Evolutionary conservation across 1,284 basidiomycete species (phyloP), one percentile per base, ranked within the genome.

Genomic region (Butyriboletus appendiculatus): DNA sequence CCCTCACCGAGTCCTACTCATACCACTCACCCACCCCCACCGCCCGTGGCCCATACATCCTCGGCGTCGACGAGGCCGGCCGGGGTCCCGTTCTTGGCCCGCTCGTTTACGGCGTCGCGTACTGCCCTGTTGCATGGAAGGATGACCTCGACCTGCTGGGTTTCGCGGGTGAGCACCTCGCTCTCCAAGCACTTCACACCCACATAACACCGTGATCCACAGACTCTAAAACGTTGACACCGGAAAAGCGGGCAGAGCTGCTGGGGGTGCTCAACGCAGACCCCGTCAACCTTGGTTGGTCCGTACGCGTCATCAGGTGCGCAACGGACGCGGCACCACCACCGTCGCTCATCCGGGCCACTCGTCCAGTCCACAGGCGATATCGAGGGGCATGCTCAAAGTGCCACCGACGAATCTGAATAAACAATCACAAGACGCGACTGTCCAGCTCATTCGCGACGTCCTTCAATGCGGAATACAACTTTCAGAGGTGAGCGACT

Each of bases 1-100:
- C 87, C 0, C 75, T 95, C 26, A 77, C 76, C 5, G 80, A 85
- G 30, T 92, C 92, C 0, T 96, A 96, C 69, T 87, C 88, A 0
- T 90, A 92, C 69, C 92, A 95, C 69, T 94, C 92, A 0, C 78
- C 84, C 9, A 81, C 71, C 1, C 84, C 91, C 26, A 83, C 84
- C 0, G 77, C 82, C 0, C 51, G 73, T 2, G 87, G 87, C 0
- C 84, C 84, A n/a, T 91, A 86, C 73, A 89, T 97, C 47, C 86
- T 99, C 52, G 96, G 96, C 35, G 94, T 99, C 8, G 96, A 99
- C 71, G 96, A 99, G 72, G 96, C 96, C 0, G 96, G 96, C 1
- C 81, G 96, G 55, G 96, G 97, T 0, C 96, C 96, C 14, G 95
- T 95, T 1, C 77, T 98, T 0, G 95, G 94, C 47, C 96, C 96